These are phyloP conservation scores for Thymus mandschuricus DNA, from an alignment of 257 asterid genomes.

Conservation along the genomic window DNA sequence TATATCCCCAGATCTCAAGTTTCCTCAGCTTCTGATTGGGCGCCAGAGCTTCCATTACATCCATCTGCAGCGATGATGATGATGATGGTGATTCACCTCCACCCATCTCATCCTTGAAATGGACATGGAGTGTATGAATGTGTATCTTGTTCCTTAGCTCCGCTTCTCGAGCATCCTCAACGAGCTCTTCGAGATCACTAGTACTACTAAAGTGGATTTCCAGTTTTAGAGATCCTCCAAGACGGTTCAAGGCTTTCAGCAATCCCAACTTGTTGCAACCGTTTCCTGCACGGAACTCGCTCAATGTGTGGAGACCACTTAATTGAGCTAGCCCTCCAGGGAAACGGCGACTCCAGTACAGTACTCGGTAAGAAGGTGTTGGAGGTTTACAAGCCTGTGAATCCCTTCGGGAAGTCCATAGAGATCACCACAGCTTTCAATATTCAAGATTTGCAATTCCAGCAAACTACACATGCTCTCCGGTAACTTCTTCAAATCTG, in stretches of 20 bases:
- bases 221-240: not conserved
- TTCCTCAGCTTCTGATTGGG: slow-evolving; percentile 21
- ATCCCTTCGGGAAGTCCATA: not conserved
- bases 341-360: not conserved
- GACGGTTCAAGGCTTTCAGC: not conserved
- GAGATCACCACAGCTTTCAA: not conserved
- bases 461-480: not conserved
- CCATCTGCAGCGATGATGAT: not conserved
- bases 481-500: not conserved
- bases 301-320: not conserved
- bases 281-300: not conserved
- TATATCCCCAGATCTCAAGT: not conserved
- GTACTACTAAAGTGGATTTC: not conserved
- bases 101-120: not conserved
- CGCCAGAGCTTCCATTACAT: slow-evolving; percentile 26
- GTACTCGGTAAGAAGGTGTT: not conserved
- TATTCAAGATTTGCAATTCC: not conserved
- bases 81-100: not conserved
- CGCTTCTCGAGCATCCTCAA: not conserved
- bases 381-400: not conserved
- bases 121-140: not conserved
- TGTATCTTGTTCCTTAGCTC: not conserved
- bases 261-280: not conserved
- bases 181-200: not conserved
- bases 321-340: not conserved